A percentile compares a stretch with the other conserved stretches of the same genome.
phyloP scores from a whole-genome alignment of 2,329 filamentous ascomycete genomes.

The Trichoderma sp. region DNA sequence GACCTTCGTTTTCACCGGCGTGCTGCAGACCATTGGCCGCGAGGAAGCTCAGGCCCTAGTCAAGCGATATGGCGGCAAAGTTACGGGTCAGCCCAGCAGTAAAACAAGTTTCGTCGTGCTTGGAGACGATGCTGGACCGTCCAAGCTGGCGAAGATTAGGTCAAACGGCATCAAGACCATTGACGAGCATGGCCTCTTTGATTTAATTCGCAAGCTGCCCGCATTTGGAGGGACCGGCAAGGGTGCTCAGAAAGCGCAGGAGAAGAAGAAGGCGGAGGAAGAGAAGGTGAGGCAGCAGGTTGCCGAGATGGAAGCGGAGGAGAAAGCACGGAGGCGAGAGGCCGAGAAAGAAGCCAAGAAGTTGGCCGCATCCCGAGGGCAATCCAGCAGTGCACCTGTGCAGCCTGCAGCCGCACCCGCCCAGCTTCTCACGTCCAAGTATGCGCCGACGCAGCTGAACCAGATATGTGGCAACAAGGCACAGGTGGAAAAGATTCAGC shows the following conservation, averaged over 20 bases:
- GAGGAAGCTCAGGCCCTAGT: conserved; percentile 85
- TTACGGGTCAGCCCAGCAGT: conserved; percentile 80
- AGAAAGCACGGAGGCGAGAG: conserved; percentile 61
- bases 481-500: conserved; percentile 84
- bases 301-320: conserved; percentile 81
- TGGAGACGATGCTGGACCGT: conserved; percentile 87
- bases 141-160: conserved; percentile 85
- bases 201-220: conserved; percentile 77
- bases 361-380: conserved; percentile 40
- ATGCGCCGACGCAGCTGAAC: conserved; percentile 79
- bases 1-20: conserved; percentile 92
- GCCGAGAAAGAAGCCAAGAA: conserved; percentile 54
- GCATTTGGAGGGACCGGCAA: conserved; percentile 86
- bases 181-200: conserved; percentile 88
- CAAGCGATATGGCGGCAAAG: conserved; percentile 92
- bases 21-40: conserved; percentile 76
- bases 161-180: conserved; percentile 85
- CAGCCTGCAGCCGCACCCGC: conserved; percentile 56
- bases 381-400: conserved; percentile 34
- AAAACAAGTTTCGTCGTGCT: conserved; percentile 95
- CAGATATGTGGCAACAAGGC: conserved; percentile 96
- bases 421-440: conserved; percentile 91
- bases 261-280: conserved; percentile 83
- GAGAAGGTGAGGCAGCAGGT: conserved; percentile 80
- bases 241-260: conserved; percentile 79